Conservation (phyloP, 75 land plant genomes). For the Sequoia sempervirens region DNA sequence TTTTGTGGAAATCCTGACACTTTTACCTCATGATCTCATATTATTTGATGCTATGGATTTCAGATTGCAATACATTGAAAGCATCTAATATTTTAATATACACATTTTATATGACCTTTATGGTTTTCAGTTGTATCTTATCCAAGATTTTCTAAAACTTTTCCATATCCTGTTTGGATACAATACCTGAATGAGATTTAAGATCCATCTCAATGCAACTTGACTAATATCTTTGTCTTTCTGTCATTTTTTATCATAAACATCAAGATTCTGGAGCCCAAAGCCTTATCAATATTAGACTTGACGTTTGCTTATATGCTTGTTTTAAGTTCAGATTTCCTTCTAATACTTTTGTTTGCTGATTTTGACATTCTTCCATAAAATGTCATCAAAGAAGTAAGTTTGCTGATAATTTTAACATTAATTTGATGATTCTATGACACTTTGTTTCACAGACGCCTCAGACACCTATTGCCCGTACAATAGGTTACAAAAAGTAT, state of each 20-base stretch:
- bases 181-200: background rate
- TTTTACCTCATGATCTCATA: background rate
- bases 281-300: background rate
- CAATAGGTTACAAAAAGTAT: slow-evolving; percentile 62
- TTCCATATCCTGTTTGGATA: background rate
- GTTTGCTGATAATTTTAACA: background rate
- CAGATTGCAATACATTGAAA: background rate
- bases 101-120: background rate
- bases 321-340: background rate
- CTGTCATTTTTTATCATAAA: background rate
- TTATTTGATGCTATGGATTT: background rate
- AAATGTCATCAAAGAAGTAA: background rate
- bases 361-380: background rate
- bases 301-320: background rate
- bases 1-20: background rate
- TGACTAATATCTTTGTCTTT: background rate
- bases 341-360: background rate
- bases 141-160: no score
- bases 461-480: slow-evolving; percentile 87
- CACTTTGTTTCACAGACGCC: slow-evolving; percentile 63
- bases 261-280: background rate
- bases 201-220: background rate
- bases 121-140: background rate
- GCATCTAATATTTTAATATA: background rate
- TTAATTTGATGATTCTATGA: background rate